Evolutionary conservation across 2,329 filamentous ascomycete genomes (phyloP).

Genomic region (Triangularia verruculosa): DNA sequence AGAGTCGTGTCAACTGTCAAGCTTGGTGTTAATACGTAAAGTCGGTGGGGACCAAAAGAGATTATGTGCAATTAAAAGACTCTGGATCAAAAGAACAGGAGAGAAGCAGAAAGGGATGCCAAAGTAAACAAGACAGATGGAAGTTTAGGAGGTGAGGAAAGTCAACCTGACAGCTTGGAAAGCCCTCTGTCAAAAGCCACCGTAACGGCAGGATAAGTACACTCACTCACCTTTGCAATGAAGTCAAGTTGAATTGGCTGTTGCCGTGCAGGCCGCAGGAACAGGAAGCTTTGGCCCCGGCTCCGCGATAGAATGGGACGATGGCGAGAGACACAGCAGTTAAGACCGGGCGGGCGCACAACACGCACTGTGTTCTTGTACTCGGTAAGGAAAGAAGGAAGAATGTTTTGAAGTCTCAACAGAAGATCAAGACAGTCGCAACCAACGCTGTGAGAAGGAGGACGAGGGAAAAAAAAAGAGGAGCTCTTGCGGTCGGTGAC

Average conservation of each 20-base stretch:
- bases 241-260: background rate
- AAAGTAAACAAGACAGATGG: background rate
- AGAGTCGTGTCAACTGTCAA: background rate
- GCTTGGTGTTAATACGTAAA: conserved; percentile 8
- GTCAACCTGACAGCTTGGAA: background rate
- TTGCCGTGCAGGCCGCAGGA: background rate
- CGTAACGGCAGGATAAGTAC: background rate
- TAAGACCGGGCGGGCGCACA: too few species aligned
- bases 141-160: background rate
- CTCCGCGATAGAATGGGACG: background rate
- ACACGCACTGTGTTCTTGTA: too few species aligned
- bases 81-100: background rate
- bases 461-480: conserved; percentile 20
- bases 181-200: background rate
- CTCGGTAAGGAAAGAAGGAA: background rate
- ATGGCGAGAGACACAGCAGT: background rate
- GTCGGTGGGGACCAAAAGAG: conserved; percentile 5
- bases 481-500: conserved; percentile 14
- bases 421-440: background rate
- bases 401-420: background rate
- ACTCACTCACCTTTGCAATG: background rate
- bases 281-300: background rate
- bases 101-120: background rate
- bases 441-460: conserved; percentile 5
- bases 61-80: conserved; percentile 11